Evolutionary conservation across 192 early-diverging fungal genomes (phyloP), one percentile per base, ranked within the genome.

Genomic region (Coemansia sp.): DNA sequence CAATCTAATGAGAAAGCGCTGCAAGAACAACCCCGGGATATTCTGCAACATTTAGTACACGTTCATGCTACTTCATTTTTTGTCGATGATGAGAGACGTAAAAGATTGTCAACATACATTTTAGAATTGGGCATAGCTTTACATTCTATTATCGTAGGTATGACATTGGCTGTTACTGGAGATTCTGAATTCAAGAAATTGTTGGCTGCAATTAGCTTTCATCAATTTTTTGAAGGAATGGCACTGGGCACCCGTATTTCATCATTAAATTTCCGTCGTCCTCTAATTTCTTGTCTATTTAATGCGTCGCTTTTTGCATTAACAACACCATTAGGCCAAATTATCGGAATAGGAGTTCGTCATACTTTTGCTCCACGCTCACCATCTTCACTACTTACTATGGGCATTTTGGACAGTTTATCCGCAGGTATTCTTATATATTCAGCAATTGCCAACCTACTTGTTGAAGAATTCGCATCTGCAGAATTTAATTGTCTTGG

Each of bases 391-490:
- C 72, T 94, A 23, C 54, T 92, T 17, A 70, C 87, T 10, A 87
- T 91, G 69, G 95, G 92, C 4, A 83, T 94, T 20, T 78, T 96
- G 19, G 91, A 96, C 56, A 75, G 89, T 3, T 36, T 94, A 29
- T 91, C 90, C 2, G 89, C 92, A 0, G 93, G 94, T 11, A 94
- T 95, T 24, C 70, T 96, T 23, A 68, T 94, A 14, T 94, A 95
- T 75, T 89, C 85, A 54, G 86, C 91, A 2, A 76, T 91, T 39
- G 88, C 89, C 23, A 88, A 92, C 53, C 70, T 95, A 54, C 87
- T 95, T 61, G 83, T 86, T 5, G 76, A 84, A 22, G 92, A 94
- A 64, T 84, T 94, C 61, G 86, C 85, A 6, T 67, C 84, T 32
- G 30, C 56, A 4, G 63, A 71, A 5, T 93, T 92, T 58, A 64